A percentile compares a stretch with the other conserved stretches of the same genome.
Evolutionary conservation across 1,139 yeast species (phyloP).

Genomic region (Scheffersomyces segobiensis): DNA sequence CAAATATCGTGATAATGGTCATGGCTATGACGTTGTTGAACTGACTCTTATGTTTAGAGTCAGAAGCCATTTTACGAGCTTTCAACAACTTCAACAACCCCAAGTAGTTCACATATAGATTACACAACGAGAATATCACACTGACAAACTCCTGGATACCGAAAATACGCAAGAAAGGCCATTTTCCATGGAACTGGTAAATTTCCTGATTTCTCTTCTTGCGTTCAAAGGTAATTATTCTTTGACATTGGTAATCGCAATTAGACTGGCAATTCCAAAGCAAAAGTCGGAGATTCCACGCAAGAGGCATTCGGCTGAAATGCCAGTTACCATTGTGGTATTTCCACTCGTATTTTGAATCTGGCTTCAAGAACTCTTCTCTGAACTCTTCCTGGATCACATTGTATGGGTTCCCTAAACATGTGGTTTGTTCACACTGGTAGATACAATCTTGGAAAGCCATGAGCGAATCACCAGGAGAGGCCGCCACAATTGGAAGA

Average conservation of each 20-base stretch:
- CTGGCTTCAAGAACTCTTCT: conserved; percentile 15
- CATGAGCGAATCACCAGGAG: conserved; percentile 77
- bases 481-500: conserved; percentile 31
- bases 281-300: conserved; percentile 46
- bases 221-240: conserved; percentile 61
- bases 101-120: conserved; percentile 69
- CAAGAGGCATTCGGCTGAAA: conserved; percentile 39
- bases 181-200: conserved; percentile 92
- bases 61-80: conserved; percentile 15
- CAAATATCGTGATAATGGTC: conserved; percentile 69
- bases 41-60: conserved; percentile 1
- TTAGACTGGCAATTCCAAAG: conserved; percentile 80
- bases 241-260: conserved; percentile 93
- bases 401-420: conserved; percentile 34
- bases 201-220: conserved; percentile 48
- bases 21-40: conserved; percentile 40
- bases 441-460: conserved; percentile 66
- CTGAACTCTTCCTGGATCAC: conserved; percentile 17
- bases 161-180: conserved; percentile 80
- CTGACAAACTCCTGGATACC: conserved; percentile 87
- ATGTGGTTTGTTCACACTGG: conserved; percentile 55
- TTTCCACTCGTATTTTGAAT: conserved; percentile 20
- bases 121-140: conserved; percentile 77
- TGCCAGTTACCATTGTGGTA: conserved; percentile 32
- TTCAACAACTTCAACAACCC: conserved; percentile 49